A percentile compares a stretch with the other conserved stretches of the same genome.
Evolutionary conservation across 768 basidiomycete genomes (phyloP).

Genomic region (Podaxis sp.): DNA sequence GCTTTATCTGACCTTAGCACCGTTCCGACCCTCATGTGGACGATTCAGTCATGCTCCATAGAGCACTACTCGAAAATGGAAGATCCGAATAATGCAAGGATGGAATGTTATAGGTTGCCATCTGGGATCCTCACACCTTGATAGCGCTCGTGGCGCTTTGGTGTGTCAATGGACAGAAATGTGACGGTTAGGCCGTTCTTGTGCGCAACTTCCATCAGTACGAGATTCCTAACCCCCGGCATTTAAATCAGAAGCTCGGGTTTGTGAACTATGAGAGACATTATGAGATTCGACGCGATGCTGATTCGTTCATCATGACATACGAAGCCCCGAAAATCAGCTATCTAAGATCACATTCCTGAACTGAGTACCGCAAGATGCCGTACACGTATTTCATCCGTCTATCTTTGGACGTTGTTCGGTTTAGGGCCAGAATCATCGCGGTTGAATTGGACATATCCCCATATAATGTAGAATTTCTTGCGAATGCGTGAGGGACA

Average conservation of each 20-base stretch:
- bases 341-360: neutral
- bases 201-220: neutral
- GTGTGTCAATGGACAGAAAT: neutral
- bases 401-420: constrained; percentile 25
- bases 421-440: constrained; percentile 14
- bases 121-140: constrained; percentile 1
- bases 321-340: neutral
- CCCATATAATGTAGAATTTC: constrained; percentile 7
- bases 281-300: neutral
- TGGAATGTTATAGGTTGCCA: neutral
- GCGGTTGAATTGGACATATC: constrained; percentile 3
- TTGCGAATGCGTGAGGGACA: constrained; percentile 1
- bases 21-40: neutral
- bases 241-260: neutral
- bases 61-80: neutral
- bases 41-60: neutral
- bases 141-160: neutral
- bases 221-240: neutral
- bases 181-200: neutral
- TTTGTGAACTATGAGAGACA: neutral
- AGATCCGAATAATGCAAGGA: neutral
- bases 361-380: constrained; percentile 7
- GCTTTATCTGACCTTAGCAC: neutral
- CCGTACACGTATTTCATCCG: constrained; percentile 18
- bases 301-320: neutral